Conservation (phyloP, 192 early-diverging fungal species). For the Paraglomus brasilianum region DNA sequence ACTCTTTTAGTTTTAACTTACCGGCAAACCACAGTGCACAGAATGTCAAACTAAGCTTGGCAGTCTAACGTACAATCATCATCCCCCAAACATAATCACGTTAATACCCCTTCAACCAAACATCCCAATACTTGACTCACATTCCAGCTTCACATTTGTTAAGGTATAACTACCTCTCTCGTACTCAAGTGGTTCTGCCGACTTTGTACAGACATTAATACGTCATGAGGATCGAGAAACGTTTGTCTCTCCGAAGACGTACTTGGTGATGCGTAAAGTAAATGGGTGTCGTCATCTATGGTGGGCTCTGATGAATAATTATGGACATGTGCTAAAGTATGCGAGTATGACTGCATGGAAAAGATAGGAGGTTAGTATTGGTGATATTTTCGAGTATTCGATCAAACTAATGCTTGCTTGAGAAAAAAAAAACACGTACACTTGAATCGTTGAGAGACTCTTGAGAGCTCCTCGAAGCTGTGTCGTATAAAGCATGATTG, state of each 20-base stretch:
- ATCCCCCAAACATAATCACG: slow-evolving; percentile 3
- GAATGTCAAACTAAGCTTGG: slow-evolving; percentile 61
- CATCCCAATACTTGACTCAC: slow-evolving; percentile 30
- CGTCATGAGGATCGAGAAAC: slow-evolving; percentile 1
- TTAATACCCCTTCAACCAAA: neutral
- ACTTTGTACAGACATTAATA: neutral
- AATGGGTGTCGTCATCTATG: neutral
- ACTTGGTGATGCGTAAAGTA: neutral
- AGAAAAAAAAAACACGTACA: too few relatives aligned
- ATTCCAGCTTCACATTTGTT: slow-evolving; percentile 1
- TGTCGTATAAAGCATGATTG: slow-evolving; percentile 22
- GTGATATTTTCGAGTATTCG: too few relatives aligned
- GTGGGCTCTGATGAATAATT: too few relatives aligned
- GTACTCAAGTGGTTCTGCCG: neutral
- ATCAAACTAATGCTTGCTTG: too few relatives aligned
- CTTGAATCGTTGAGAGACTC: slow-evolving; percentile 2
- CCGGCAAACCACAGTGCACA: slow-evolving; percentile 77
- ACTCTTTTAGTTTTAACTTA: neutral
- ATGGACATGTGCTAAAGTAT: too few relatives aligned
- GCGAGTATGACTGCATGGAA: too few relatives aligned
- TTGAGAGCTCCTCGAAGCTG: neutral
- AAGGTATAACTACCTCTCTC: neutral
- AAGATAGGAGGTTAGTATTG: too few relatives aligned
- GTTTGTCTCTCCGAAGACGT: neutral
- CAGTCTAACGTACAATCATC: slow-evolving; percentile 45